These are phyloP conservation scores for Proliferodiscus dingleyae DNA, from an alignment of 2,329 filamentous ascomycete genomes.

Conservation along the genomic window DNA sequence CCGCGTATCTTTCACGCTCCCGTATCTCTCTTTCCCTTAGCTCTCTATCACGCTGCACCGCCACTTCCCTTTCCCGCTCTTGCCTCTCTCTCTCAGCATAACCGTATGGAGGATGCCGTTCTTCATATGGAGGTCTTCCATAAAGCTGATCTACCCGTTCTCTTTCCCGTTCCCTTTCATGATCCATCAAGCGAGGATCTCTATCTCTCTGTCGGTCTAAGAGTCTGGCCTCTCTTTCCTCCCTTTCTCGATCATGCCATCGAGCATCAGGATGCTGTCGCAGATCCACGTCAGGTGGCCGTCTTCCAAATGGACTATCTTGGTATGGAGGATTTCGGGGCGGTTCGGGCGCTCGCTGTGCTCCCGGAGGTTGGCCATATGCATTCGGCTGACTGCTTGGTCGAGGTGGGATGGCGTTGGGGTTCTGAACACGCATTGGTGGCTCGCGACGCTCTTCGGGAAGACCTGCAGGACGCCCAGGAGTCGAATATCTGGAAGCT, in stretches of 20 bases:
- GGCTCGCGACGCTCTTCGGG: slow-evolving; percentile 46
- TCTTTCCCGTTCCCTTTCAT: not conserved
- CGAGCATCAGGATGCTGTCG: slow-evolving; percentile 4
- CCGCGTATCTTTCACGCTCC: slow-evolving; percentile 17
- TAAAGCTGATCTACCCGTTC: slow-evolving; percentile 32
- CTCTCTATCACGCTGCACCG: slow-evolving; percentile 11
- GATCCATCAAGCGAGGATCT: not conserved
- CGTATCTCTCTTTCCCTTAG: slow-evolving; percentile 27
- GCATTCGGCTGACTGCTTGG: slow-evolving; percentile 31
- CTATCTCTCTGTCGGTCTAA: too few relatives aligned
- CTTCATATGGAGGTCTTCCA: slow-evolving; percentile 24
- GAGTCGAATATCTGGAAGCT: slow-evolving; percentile 51
- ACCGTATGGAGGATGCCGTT: slow-evolving; percentile 39
- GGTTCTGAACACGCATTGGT: slow-evolving; percentile 25
- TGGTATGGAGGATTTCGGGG: slow-evolving; percentile 13
- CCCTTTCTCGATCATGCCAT: slow-evolving; percentile 5
- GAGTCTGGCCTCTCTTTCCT: too few relatives aligned
- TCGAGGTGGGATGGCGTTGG: slow-evolving; percentile 27
- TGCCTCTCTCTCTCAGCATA: slow-evolving; percentile 46
- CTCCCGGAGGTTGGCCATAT: slow-evolving; percentile 27
- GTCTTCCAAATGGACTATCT: slow-evolving; percentile 22
- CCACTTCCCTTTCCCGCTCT: slow-evolving; percentile 19
- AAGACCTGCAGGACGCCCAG: slow-evolving; percentile 42
- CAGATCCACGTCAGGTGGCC: slow-evolving; percentile 14
- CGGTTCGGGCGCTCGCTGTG: slow-evolving; percentile 42